Evolutionary conservation across 164 flowering plant species (phyloP).

Genomic region (Aristolochia contorta): DNA sequence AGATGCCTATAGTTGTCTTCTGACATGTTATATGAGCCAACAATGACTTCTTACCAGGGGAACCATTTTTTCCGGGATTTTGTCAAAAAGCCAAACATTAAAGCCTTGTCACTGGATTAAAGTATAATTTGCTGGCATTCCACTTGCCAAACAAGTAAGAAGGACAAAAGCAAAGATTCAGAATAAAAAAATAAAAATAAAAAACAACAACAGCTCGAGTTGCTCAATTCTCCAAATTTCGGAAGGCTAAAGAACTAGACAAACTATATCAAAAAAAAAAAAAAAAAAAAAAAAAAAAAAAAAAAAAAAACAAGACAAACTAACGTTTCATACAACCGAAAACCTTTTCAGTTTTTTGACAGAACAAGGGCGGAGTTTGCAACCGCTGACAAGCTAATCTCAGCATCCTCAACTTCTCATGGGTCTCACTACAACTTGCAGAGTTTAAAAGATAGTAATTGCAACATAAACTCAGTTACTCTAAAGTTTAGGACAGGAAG

Average conservation of each 20-base stretch:
- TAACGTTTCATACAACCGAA: neutral
- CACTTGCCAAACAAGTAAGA: neutral
- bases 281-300: no score
- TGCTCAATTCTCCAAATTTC: no score
- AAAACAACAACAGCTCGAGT: neutral
- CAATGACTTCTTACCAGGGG: neutral
- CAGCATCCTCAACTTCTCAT: no score
- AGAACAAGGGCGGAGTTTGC: neutral
- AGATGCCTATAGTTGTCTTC: neutral
- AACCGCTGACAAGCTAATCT: neutral
- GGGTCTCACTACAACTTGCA: no score
- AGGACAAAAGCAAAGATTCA: neutral
- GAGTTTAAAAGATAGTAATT: no score
- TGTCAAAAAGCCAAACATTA: neutral
- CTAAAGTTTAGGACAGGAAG: neutral
- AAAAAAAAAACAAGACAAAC: neutral
- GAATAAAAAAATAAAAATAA: no score
- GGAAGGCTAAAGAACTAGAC: neutral
- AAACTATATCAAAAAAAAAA: no score
- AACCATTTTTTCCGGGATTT: neutral
- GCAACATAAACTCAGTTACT: conserved; percentile 10
- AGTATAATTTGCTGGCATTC: neutral
- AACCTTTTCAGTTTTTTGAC: neutral
- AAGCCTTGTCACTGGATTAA: neutral
- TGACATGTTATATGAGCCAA: no score